phyloP scores from a whole-genome alignment of 1,284 basidiomycete genomes.

The Cystobasidium sp. region DNA sequence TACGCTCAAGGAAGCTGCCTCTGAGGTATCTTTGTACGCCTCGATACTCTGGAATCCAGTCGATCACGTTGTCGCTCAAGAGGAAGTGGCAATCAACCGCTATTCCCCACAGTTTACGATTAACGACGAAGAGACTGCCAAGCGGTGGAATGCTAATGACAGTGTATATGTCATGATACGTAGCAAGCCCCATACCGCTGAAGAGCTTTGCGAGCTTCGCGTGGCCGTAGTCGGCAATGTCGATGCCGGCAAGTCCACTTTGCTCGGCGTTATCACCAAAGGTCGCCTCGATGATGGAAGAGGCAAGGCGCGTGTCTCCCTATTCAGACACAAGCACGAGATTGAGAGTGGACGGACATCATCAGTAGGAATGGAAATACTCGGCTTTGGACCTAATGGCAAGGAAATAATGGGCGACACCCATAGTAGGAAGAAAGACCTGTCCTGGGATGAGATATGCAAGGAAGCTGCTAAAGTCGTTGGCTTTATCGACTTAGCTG shows the following conservation, averaged over 20 bases:
- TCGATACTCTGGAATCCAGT: slow-evolving; percentile 37
- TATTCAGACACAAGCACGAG: slow-evolving; percentile 98
- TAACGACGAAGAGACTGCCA: slow-evolving; percentile 42
- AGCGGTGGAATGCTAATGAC: slow-evolving; percentile 49
- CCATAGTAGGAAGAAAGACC: slow-evolving; percentile 65
- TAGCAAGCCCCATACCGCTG: slow-evolving; percentile 50
- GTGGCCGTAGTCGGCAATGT: slow-evolving; percentile 73
- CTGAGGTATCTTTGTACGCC: slow-evolving; percentile 40
- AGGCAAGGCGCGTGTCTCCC: slow-evolving; percentile 85
- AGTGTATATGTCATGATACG: slow-evolving; percentile 50
- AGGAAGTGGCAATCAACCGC: slow-evolving; percentile 25
- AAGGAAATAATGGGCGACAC: slow-evolving; percentile 65
- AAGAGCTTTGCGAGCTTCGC: slow-evolving; percentile 71
- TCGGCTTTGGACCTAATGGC: slow-evolving; percentile 53
- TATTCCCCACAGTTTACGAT: slow-evolving; percentile 40
- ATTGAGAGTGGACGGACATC: slow-evolving; percentile 93
- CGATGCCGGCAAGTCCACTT: slow-evolving; percentile 86
- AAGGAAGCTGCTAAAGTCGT: slow-evolving; percentile 83
- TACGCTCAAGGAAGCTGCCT: slow-evolving; percentile 35
- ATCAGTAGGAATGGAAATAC: slow-evolving; percentile 94
- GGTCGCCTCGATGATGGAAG: slow-evolving; percentile 92
- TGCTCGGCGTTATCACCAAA: slow-evolving; percentile 62
- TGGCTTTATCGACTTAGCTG: slow-evolving; percentile 47
- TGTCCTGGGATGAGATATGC: slow-evolving; percentile 97
- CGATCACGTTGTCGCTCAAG: slow-evolving; percentile 11